Base-by-base conservation (phyloP, 495 filamentous ascomycete species). In the Chaetomium tenue region DNA sequence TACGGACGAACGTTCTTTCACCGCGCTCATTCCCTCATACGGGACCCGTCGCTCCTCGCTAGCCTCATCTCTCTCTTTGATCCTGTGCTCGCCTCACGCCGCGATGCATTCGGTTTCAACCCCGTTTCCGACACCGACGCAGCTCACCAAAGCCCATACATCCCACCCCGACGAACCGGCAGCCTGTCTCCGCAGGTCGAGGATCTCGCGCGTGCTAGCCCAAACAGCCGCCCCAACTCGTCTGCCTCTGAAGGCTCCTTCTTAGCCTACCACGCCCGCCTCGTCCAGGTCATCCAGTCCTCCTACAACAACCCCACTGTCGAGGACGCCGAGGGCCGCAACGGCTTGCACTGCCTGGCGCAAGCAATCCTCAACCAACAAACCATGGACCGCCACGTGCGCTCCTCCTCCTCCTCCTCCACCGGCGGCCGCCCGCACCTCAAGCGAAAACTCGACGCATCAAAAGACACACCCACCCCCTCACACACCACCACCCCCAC, bases 271-370 rank as follows among this genome's bases (percentile, higher is more conserved):
- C 72, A 73, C 54, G 67, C 71, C 11, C 66, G 66, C 23, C 75
- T 82, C 39, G 50, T 83, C 18, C 70, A 67, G 33, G 72, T 75
- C 30, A 76, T 73, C 30, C 68, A 73, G 9, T 66, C 68, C 4
- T 71, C 78, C 1, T 68, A 68, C 22, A 70, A 59, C 11, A 65
- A 73, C 40, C 70, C 78, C 0, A 61, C 33, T 1, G 42, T 72
- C 11, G 78, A 81, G 63, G 80, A 82, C 64, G 12, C 69, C 0
- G 73, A 70, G 6, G 79, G 81, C 20, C 77, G 79, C 6, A 82
- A 83, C 67, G 81, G 78, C 25, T 69, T 83, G 18, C 80, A 83
- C 59, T 79, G 78, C 60, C 75, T 83, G 33, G 81, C 81, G 26
- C 79, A 81, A 65, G 80, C 76, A 28, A 71, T 71, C 44, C 61